Conservation (phyloP, 257 asterid species). For the Primulina tabacum region DNA sequence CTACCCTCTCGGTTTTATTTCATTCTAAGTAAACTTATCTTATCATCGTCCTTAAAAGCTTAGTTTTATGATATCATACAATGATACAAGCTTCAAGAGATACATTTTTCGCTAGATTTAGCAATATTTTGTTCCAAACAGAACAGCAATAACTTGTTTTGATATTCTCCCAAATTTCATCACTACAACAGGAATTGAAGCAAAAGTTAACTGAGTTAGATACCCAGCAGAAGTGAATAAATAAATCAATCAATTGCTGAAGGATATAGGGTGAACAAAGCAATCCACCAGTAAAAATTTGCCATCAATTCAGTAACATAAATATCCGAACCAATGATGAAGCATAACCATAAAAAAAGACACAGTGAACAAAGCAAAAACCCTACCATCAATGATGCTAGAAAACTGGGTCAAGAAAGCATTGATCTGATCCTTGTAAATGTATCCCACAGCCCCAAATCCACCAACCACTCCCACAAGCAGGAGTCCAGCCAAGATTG, state of each 20-base stretch:
- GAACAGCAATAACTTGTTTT: background rate
- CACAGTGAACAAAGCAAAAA: background rate
- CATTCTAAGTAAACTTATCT: background rate
- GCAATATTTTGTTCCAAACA: background rate
- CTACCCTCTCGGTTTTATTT: background rate
- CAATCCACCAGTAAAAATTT: slow-evolving; percentile 5
- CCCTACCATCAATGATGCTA: slow-evolving; percentile 53
- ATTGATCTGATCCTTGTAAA: slow-evolving; percentile 86
- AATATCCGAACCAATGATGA: slow-evolving; percentile 1
- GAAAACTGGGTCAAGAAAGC: slow-evolving; percentile 76
- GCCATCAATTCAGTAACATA: slow-evolving; percentile 15
- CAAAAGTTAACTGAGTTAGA: too few species aligned
- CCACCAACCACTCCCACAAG: slow-evolving; percentile 80
- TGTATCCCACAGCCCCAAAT: slow-evolving; percentile 71
- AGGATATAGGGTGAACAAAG: too few species aligned
- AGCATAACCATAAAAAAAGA: slow-evolving; percentile 16
- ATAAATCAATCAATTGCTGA: too few species aligned
- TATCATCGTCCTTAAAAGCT: background rate
- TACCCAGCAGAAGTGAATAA: too few species aligned
- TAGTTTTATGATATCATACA: background rate
- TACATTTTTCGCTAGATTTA: too few species aligned
- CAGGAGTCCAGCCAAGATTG: slow-evolving; percentile 66
- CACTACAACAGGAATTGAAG: too few species aligned
- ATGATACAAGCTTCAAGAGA: too few species aligned
- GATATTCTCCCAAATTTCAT: too few species aligned